Base-by-base conservation (phyloP, 352 stramenopile genomes). In the Phytophthora niederhauseri region DNA sequence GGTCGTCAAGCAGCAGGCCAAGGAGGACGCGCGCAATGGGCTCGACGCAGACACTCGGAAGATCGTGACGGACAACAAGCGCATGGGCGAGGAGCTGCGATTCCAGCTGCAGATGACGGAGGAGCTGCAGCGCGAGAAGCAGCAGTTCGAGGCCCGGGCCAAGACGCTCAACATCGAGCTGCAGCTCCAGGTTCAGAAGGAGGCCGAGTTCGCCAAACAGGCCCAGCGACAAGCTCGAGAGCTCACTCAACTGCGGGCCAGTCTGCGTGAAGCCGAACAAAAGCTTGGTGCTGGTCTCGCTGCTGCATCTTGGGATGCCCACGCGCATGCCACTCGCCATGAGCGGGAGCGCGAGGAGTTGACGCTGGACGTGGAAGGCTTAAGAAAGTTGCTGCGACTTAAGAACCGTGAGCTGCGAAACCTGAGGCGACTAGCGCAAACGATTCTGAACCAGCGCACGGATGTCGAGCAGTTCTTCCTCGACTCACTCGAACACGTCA, bases 391-490 rank as follows among this genome's bases (percentile, higher is more conserved):
- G 19, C 60, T 98, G 24, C 75, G 81, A 12, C 78, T 98, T 17
- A 98, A 98, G 68, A 98, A 98, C 76, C 94, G 95, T 60, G 95
- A 98, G 82, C 74, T 98, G 36, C 80, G 86, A 14, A 94, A 96
- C 57, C 76, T 98, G 36, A 81, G 92, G 26, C 81, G 82, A 36
- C 87, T 98, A 14, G 85, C 93, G 6, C 85, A 98, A 65, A 94
- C 85, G 14, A 96, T 98, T 50, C 75, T 98, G 41, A 84, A 93
- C 51, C 95, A 98, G 71, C 82, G 95, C 36, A 97, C 89, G 4
- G 94, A 98, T 46, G 72, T 95, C 6, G 86, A 95, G 61, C 90
- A 98, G 60, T 98, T 97, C 73, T 97, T 98, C 59, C 64, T 98
- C 45, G 92, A 98, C 64, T 90, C 92, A 17, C 79, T 98, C 9